phyloP scores from a whole-genome alignment of 2,329 filamentous ascomycete genomes.

The Pleomassaria siparia region DNA sequence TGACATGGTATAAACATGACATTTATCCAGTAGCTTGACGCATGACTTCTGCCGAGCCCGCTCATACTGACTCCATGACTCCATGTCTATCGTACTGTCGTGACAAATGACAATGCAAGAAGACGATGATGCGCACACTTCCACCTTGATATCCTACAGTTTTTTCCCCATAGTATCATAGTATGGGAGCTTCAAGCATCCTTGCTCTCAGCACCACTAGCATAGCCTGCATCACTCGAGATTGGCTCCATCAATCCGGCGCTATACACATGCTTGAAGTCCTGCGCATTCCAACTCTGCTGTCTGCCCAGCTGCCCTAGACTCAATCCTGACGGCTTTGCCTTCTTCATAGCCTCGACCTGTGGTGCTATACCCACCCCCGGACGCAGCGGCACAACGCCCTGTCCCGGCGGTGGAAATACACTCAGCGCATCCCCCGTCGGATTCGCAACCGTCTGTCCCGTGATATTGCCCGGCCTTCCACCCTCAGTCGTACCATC shows the following conservation, averaged over 20 bases:
- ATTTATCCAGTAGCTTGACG: too few relatives aligned
- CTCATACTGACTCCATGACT: too few relatives aligned
- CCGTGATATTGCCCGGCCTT: slow-evolving; percentile 14
- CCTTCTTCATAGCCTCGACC: slow-evolving; percentile 31
- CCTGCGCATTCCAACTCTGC: slow-evolving; percentile 40
- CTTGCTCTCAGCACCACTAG: slow-evolving; percentile 9
- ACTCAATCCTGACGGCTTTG: slow-evolving; percentile 31
- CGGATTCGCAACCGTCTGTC: slow-evolving; percentile 14
- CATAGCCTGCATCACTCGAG: slow-evolving; percentile 29
- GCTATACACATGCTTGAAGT: slow-evolving; percentile 36
- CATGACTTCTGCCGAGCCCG: too few relatives aligned
- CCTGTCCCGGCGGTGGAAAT: slow-evolving; percentile 33
- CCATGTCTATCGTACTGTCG: too few relatives aligned
- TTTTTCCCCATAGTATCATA: not conserved
- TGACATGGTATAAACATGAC: too few relatives aligned
- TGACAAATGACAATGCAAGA: too few relatives aligned
- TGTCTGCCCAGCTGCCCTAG: slow-evolving; percentile 31
- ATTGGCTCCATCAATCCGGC: slow-evolving; percentile 24
- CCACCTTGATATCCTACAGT: not conserved
- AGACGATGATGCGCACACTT: too few relatives aligned
- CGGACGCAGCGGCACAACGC: slow-evolving; percentile 36
- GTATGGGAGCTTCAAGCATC: too few relatives aligned
- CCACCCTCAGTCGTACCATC: slow-evolving; percentile 11
- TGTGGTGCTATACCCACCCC: slow-evolving; percentile 26
- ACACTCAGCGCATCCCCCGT: slow-evolving; percentile 17